phyloP scores from a whole-genome alignment of 2,329 filamentous ascomycete genomes.

The Dactylellina haptotyla region DNA sequence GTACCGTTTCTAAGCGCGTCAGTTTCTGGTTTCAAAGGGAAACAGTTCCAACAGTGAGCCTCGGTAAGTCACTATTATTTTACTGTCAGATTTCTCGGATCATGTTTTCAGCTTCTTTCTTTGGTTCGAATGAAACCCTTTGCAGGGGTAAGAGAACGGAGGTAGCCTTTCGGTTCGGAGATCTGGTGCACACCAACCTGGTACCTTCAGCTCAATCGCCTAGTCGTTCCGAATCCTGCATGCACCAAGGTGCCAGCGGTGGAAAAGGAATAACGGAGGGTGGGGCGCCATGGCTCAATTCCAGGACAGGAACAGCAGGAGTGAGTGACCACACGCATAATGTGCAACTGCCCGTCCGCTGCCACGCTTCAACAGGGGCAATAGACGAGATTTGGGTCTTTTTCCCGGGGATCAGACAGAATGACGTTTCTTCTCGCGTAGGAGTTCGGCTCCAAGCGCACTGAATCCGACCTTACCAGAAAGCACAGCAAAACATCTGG shows the following conservation, averaged over 20 bases:
- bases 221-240: conserved; percentile 53
- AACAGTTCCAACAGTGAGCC: conserved; percentile 17
- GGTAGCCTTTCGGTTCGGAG: conserved; percentile 28
- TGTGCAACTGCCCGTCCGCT: conserved; percentile 55
- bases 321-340: conserved; percentile 52
- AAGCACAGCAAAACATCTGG: conserved; percentile 21
- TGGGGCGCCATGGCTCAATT: conserved; percentile 44
- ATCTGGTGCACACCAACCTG: conserved; percentile 39
- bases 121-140: conserved; percentile 48
- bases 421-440: conserved; percentile 55
- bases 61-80: conserved; percentile 47
- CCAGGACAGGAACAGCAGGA: conserved; percentile 54
- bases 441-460: conserved; percentile 53
- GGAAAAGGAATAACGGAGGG: conserved; percentile 38
- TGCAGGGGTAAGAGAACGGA: conserved; percentile 36
- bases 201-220: conserved; percentile 47
- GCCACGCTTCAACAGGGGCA: conserved; percentile 55
- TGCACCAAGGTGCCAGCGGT: conserved; percentile 47
- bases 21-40: conserved; percentile 20
- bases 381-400: conserved; percentile 54
- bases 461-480: conserved; percentile 31
- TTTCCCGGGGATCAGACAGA: conserved; percentile 53
- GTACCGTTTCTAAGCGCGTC: conserved; percentile 21
- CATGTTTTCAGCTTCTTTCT: conserved; percentile 46
- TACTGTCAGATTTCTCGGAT: conserved; percentile 20